Base-by-base conservation (phyloP, 2,329 filamentous ascomycete species). In the Canariomyces notabilis region DNA sequence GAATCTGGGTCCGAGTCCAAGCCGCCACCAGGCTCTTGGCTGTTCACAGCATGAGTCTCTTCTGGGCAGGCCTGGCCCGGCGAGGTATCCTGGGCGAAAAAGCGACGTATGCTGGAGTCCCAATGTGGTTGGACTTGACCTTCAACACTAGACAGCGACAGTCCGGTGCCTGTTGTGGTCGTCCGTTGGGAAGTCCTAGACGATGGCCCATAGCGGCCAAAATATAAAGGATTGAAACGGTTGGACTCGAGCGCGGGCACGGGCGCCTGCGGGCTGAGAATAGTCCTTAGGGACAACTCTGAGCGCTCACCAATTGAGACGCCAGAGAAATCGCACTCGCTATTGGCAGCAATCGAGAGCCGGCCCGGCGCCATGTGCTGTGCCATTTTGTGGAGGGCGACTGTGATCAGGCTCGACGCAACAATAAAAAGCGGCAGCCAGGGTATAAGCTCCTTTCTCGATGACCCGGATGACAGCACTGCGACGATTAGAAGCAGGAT, bases 341-440 rank as follows among this genome's bases (percentile, higher is more conserved):
- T n/a, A n/a, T n/a, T n/a, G n/a, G 37, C 9, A 20, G 29, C 3
- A 12, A 18, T 18, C 15, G 44, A 23, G 3, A 37, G 19, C 11
- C 33, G 46, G 2, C 22, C 22, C 3, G 31, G 33, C 33, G 21
- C 19, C 9, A 32, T 9, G 11, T 32, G 40, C 23, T 31, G 39
- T 12, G 38, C 46, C 11, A 48, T 16, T n/a, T 52, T 33, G 36
- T 53, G 18, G 6, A 52, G 34, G 18, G 35, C 46, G 18, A 55
- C 48, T 1, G 55, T 57, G n/a, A 41, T 16, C 12, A 57, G 37
- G 44, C 52, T 54, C 7, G 43, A 34, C 2, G 38, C 38, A 6
- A 52, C 51, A 31, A 53, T 42, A 9, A 53, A 57, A 4, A 58
- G 22, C 14, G 55, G 57, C 6, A 59, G 44, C 55, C 55, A 59